These are phyloP conservation scores for Solanum sejunctum DNA, from an alignment of 257 asterid species.

Conservation along the genomic window DNA sequence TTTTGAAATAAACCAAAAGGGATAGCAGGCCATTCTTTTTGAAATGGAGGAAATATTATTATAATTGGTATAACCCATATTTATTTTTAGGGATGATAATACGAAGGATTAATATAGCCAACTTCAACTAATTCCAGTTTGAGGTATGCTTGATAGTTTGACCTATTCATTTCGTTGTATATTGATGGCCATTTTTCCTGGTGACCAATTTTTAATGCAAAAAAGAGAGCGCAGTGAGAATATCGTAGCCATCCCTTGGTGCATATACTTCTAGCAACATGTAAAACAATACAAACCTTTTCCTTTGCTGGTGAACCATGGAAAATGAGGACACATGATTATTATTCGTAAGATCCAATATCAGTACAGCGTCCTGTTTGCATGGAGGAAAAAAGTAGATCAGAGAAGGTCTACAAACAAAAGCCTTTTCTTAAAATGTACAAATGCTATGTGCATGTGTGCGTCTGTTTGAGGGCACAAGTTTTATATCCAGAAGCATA, in stretches of 20 bases:
- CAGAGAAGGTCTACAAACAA: slow-evolving; percentile 1
- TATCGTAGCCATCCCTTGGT: neutral
- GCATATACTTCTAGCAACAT: neutral
- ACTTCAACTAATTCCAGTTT: neutral
- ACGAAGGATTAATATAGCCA: neutral
- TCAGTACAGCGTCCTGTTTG: slow-evolving; percentile 65
- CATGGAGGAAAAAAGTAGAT: slow-evolving; percentile 6
- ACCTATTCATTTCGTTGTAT: neutral
- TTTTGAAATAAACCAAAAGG: no score
- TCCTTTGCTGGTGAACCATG: slow-evolving; percentile 77
- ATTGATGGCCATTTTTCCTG: neutral
- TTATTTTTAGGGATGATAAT: neutral
- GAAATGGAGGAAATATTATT: neutral
- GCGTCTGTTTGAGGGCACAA: neutral
- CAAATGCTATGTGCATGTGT: neutral
- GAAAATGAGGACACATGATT: slow-evolving; percentile 86
- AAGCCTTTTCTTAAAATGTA: neutral
- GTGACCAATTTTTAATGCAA: neutral
- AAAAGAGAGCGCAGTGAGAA: neutral
- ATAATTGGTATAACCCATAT: neutral
- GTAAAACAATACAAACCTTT: slow-evolving; percentile 35
- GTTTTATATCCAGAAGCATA: neutral
- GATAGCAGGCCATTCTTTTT: no score
- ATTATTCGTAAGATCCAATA: slow-evolving; percentile 65
- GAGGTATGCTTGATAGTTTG: neutral